A percentile compares a stretch with the other conserved stretches of the same genome.
These are phyloP conservation scores for Neocucurbitaria cava DNA, from an alignment of 2,329 filamentous ascomycete genomes.

Conservation along the genomic window DNA sequence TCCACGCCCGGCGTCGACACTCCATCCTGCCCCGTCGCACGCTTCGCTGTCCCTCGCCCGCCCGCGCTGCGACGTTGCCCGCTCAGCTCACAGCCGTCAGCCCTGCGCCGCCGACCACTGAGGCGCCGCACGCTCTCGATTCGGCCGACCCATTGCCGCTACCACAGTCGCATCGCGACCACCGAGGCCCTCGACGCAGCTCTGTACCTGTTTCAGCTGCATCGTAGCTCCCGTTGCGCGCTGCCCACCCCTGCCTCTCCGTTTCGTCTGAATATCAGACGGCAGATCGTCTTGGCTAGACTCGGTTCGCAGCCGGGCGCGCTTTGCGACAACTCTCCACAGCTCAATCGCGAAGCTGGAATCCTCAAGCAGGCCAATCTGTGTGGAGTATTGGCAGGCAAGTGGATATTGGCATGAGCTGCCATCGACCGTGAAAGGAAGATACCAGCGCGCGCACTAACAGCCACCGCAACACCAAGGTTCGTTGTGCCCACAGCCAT, in stretches of 20 bases:
- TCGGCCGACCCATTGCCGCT: slow-evolving; percentile 17
- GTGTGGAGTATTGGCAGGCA: slow-evolving; percentile 16
- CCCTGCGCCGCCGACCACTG: slow-evolving; percentile 22
- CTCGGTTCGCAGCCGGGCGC: slow-evolving; percentile 17
- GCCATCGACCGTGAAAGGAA: slow-evolving; percentile 6
- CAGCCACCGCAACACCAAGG: slow-evolving; percentile 27
- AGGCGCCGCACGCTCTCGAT: slow-evolving; percentile 21
- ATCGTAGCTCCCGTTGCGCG: slow-evolving; percentile 1
- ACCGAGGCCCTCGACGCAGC: slow-evolving; percentile 4
- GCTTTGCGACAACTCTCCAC: slow-evolving; percentile 8
- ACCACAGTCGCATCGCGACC: slow-evolving; percentile 12
- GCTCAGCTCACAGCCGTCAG: slow-evolving; percentile 25
- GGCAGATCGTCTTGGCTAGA: slow-evolving; percentile 19
- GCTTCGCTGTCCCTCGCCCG: neutral
- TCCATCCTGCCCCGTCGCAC: neutral
- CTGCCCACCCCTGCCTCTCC: slow-evolving; percentile 8
- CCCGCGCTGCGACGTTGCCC: neutral
- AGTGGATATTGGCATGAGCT: slow-evolving; percentile 20
- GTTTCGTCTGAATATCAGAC: slow-evolving; percentile 15
- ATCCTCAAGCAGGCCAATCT: slow-evolving; percentile 12
- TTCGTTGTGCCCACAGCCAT: slow-evolving; percentile 19
- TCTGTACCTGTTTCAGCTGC: slow-evolving; percentile 1
- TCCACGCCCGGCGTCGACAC: neutral
- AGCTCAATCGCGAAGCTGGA: slow-evolving; percentile 25
- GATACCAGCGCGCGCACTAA: slow-evolving; percentile 15